Percentiles rank a stretch among this genome's conserved stretches.
Evolutionary conservation across 2,329 filamentous ascomycete species (phyloP).

Genomic region (Ophiostoma sp.): DNA sequence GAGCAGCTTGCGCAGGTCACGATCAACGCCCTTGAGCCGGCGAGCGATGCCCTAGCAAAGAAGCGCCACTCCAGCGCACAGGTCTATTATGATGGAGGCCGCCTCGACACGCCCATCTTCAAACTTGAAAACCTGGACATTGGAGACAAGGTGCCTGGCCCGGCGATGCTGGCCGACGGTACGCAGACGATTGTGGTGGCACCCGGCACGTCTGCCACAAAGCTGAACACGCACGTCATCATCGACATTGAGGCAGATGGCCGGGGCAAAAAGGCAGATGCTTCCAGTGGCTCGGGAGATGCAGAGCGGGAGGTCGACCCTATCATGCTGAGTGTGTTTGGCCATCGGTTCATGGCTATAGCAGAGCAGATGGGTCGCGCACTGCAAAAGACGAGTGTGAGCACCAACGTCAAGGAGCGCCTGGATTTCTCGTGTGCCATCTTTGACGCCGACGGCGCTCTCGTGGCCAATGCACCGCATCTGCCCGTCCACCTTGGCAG

Average conservation of each 20-base stretch:
- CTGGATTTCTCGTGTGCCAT: conserved; percentile 61
- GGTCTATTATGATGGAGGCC: conserved; percentile 81
- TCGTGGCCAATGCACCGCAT: conserved; percentile 76
- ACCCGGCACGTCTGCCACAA: conserved; percentile 66
- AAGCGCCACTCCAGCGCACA: conserved; percentile 61
- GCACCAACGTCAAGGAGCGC: conserved; percentile 24
- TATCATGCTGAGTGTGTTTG: conserved; percentile 40
- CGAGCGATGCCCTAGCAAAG: conserved; percentile 26
- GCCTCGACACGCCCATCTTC: conserved; percentile 72
- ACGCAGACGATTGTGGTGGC: conserved; percentile 91
- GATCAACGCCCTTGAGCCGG: conserved; percentile 48
- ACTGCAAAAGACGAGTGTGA: conserved; percentile 22
- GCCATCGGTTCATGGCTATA: conserved; percentile 24
- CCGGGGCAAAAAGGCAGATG: conserved; percentile 29
- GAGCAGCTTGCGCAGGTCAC: conserved; percentile 69
- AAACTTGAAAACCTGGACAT: conserved; percentile 68
- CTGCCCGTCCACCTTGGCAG: conserved; percentile 75
- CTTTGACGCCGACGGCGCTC: conserved; percentile 67
- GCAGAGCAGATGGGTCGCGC: conserved; percentile 24
- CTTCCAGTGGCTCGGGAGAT: conserved; percentile 73
- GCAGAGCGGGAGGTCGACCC: conserved; percentile 72
- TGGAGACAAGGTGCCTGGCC: conserved; percentile 69
- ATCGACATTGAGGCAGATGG: conserved; percentile 64
- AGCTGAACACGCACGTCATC: conserved; percentile 81
- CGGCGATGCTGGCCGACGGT: conserved; percentile 79